Percentiles rank a stretch among this genome's conserved stretches.
Conservation (phyloP, 352 stramenopile genomes). For the Phytophthora fragariae region DNA sequence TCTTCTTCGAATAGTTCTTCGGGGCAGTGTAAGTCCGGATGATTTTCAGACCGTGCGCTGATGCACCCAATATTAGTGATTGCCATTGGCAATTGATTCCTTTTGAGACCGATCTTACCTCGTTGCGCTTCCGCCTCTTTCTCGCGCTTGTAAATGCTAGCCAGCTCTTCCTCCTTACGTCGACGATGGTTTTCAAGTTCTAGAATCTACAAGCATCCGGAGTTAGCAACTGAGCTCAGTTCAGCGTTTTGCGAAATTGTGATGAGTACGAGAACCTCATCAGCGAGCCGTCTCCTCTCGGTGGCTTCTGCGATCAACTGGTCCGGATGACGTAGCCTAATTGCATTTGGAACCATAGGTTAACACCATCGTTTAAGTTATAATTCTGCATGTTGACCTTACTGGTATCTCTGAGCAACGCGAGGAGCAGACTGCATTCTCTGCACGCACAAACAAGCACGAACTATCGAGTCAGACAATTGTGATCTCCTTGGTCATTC, state of each 20-base stretch:
- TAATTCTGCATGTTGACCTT: background rate
- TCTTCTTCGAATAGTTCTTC: slow-evolving; percentile 1
- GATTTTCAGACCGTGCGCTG: slow-evolving; percentile 12
- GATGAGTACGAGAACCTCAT: slow-evolving; percentile 32
- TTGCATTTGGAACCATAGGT: background rate
- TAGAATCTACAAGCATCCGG: slow-evolving; percentile 12
- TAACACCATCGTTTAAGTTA: background rate
- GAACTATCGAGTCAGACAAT: background rate
- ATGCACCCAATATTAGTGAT: background rate
- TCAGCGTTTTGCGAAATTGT: background rate
- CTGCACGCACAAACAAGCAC: slow-evolving; percentile 9
- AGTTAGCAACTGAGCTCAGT: background rate
- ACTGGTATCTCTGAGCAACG: slow-evolving; percentile 40
- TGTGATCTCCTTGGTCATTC: background rate
- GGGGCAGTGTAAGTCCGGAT: slow-evolving; percentile 14
- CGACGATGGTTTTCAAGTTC: slow-evolving; percentile 18
- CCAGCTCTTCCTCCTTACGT: slow-evolving; percentile 31
- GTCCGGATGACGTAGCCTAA: slow-evolving; percentile 38
- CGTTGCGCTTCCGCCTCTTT: slow-evolving; percentile 14
- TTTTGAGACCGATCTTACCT: slow-evolving; percentile 11
- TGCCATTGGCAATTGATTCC: background rate
- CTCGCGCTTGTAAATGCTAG: slow-evolving; percentile 26
- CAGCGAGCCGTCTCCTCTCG: slow-evolving; percentile 26
- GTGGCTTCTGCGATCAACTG: slow-evolving; percentile 43
- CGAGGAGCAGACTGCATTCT: slow-evolving; percentile 12